Evolutionary conservation across 345 rosid species (phyloP).

Genomic region (Lepidium didymum): DNA sequence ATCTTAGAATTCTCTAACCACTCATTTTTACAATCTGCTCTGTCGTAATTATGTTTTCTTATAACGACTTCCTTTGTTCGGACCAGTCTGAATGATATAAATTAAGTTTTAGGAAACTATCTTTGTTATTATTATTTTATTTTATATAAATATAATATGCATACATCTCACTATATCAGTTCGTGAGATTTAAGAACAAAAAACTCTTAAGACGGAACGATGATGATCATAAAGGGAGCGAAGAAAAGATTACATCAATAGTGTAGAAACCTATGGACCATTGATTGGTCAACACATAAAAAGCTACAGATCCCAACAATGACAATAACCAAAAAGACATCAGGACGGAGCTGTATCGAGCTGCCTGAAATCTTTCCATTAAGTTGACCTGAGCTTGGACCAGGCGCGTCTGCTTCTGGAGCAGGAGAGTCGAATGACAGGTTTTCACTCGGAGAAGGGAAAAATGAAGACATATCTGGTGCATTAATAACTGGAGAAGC

Average conservation of each 20-base stretch:
- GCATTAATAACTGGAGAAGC: slow-evolving; percentile 56
- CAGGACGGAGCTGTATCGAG: slow-evolving; percentile 23
- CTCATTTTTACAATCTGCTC: not conserved
- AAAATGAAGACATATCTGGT: slow-evolving; percentile 59
- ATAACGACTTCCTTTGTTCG: no score
- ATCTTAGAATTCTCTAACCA: not conserved
- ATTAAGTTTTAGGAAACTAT: not conserved
- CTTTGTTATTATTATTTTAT: not conserved
- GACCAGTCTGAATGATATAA: no score
- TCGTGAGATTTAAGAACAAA: slow-evolving; percentile 5
- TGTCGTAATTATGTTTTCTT: no score
- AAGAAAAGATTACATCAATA: slow-evolving; percentile 12
- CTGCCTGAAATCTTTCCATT: slow-evolving; percentile 41
- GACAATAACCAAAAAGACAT: slow-evolving; percentile 4
- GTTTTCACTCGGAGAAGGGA: slow-evolving; percentile 44
- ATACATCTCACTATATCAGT: not conserved
- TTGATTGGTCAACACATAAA: not conserved
- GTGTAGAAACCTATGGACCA: not conserved
- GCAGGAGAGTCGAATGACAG: slow-evolving; percentile 32
- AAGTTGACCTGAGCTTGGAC: slow-evolving; percentile 46
- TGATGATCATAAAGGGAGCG: slow-evolving; percentile 1
- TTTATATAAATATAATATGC: not conserved
- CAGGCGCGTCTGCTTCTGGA: slow-evolving; percentile 34
- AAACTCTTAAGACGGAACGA: not conserved
- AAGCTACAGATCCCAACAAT: slow-evolving; percentile 21